Evolutionary conservation across 345 rosid species (phyloP), one percentile per base, ranked within the genome.

Genomic region (Euclidium syriacum): DNA sequence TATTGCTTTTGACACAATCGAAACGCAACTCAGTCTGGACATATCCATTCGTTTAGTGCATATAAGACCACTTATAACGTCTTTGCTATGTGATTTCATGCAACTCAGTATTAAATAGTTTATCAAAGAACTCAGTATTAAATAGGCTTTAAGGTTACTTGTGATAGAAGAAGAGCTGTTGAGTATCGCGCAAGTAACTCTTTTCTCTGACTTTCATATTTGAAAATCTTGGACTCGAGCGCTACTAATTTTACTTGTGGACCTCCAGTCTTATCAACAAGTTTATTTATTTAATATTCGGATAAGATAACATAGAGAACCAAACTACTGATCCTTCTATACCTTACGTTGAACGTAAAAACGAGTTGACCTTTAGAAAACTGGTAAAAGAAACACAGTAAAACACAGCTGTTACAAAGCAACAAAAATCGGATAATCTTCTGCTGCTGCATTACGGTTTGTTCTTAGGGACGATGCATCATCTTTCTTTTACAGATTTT

Each of bases 401-500:
- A 41, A 33, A 32, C 62, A 65, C 35, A 53, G 8, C 39, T 52
- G 41, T 24, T 6, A 20, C 54, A 50, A 34, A 59, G 66, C 26
- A 48, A 27, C 35, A 26, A 41, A 42, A 57, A 11, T 34, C 11
- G 58, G 39, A 50, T 30, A 16, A 43, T 71, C 46, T 33, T 53
- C 36, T 53, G 50, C 22, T 55, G 57, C 9, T 65, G 68, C 52
- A 20, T 44, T 44, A 10, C 26, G 5, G 16, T 19, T 52, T 55
- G 4, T 29, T 26, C 35, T 55, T 39, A 23, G 10, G 29, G 58
- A 15, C 43, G 29, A 15, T 47, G 29, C 30, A 29, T 73, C 71
- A 68, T 64, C 54, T 52, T 74, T 73, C 81, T 54, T 25, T 53
- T 8, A 64, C 68, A 14, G 97, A 65, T 77, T 90, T 94, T 4